Evolutionary conservation across 2,329 filamentous ascomycete genomes (phyloP).

Genomic region (Lecanosticta acicola): DNA sequence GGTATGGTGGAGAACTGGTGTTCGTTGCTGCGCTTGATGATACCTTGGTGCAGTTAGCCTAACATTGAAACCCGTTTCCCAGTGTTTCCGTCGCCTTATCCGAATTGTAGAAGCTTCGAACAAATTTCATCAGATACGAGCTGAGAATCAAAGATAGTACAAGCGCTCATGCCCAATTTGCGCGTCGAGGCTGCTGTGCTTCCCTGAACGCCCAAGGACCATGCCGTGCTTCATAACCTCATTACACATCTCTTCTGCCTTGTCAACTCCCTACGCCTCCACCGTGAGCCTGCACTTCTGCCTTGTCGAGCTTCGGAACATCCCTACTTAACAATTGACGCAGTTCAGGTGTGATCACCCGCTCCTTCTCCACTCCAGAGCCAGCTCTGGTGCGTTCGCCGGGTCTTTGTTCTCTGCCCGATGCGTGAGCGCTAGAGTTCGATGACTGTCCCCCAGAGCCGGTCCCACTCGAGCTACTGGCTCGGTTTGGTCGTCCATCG

Average conservation of each 20-base stretch:
- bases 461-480: conserved; percentile 6
- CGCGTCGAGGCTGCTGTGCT: background rate
- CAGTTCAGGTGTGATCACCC: conserved; percentile 59
- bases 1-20: no score
- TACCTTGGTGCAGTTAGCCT: no score
- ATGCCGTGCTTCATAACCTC: background rate
- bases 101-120: no score
- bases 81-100: no score
- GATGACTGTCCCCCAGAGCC: conserved; percentile 2
- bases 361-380: conserved; percentile 35
- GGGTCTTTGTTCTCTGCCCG: conserved; percentile 38
- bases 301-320: conserved; percentile 47
- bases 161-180: background rate
- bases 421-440: conserved; percentile 18
- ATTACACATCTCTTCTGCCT: background rate
- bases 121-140: no score
- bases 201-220: background rate
- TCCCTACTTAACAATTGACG: conserved; percentile 57
- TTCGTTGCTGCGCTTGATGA: no score
- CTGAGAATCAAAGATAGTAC: background rate
- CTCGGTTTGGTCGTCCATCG: conserved; percentile 16
- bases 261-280: conserved; percentile 7
- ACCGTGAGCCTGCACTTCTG: conserved; percentile 42
- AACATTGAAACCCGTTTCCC: no score
- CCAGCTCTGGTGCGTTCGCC: conserved; percentile 21